Evolutionary conservation across 208 protist genomes (phyloP), one percentile per base, ranked within the genome.

Genomic region (Herpetomonas tarakana): DNA sequence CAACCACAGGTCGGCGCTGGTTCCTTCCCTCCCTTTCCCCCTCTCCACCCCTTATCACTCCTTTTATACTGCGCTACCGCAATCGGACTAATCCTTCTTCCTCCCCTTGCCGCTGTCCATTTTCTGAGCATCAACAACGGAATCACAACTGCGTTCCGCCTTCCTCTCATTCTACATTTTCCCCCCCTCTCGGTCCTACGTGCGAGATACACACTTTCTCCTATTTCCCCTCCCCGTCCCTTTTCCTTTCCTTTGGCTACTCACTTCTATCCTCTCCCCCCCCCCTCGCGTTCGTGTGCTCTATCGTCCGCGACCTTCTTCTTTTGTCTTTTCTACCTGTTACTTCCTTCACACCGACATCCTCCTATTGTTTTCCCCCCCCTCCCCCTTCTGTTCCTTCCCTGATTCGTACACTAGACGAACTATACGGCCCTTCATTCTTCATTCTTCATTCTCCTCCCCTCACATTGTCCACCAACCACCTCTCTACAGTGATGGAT

Each of bases 201-300:
- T n/a, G 31, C 21, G 24, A 54, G 56, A 24, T 54, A 50, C 31
- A 31, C 47, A 21, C 49, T 53, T 25, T 53, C 25, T 27, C 29
- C 25, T 53, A 30, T 27, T 53, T n/a, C n/a, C n/a, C n/a, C n/a
- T n/a, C n/a, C n/a, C n/a, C n/a, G n/a, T n/a, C n/a, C n/a, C 25
- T 30, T 53, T 25, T 24, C 6, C 16, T n/a, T 22, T n/a, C 9
- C 29, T 3, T 21, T 29, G n/a, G 16, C 9, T 25, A 6, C 16
- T 53, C 16, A 25, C 18, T 53, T 25, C 29, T 25, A 14, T 53
- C 25, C 25, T 53, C 9, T 29, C 25, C 25, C 29, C 25, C 25
- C 29, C 25, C 49, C 3, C 9, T 53, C 49, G 25, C 7, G 22
- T 30, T 3, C 26, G 18, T 53, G 24, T 25, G 14, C 35, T 12